Conservation (phyloP, 2,329 filamentous ascomycete species). For the Aureobasidium sp. region DNA sequence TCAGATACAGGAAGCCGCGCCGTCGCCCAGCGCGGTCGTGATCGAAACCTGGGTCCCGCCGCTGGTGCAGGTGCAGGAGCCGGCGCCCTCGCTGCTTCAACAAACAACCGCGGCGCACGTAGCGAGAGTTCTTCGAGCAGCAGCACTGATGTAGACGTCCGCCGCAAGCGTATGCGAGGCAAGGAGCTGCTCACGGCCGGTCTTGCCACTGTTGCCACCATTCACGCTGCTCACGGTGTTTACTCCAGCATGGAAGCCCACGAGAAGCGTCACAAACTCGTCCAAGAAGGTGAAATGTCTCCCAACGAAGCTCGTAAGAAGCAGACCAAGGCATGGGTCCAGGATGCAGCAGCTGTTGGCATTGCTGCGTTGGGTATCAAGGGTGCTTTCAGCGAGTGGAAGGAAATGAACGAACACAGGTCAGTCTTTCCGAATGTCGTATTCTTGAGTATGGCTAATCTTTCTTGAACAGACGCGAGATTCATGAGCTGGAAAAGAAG, state of each 20-base stretch:
- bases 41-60: constrained; percentile 35
- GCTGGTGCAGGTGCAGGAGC: constrained; percentile 32
- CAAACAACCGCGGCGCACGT: constrained; percentile 8
- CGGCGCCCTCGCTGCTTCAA: constrained; percentile 19
- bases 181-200: constrained; percentile 59
- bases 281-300: constrained; percentile 56
- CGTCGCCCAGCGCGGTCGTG: constrained; percentile 22
- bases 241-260: constrained; percentile 57
- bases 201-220: constrained; percentile 59
- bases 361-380: constrained; percentile 62
- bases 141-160: constrained; percentile 50
- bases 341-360: constrained; percentile 56
- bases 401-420: constrained; percentile 56
- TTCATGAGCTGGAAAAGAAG: constrained; percentile 44
- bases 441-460: neutral
- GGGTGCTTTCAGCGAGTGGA: constrained; percentile 57
- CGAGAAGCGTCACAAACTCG: constrained; percentile 49
- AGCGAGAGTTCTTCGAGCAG: constrained; percentile 26
- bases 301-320: constrained; percentile 54
- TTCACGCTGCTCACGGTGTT: constrained; percentile 59
- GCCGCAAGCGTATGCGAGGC: constrained; percentile 55
- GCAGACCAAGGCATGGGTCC: constrained; percentile 54
- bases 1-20: constrained; percentile 30
- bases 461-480: constrained; percentile 25
- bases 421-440: constrained; percentile 29